These are phyloP conservation scores for Solanum lycopersicoides DNA, from an alignment of 257 asterid genomes.

Conservation along the genomic window DNA sequence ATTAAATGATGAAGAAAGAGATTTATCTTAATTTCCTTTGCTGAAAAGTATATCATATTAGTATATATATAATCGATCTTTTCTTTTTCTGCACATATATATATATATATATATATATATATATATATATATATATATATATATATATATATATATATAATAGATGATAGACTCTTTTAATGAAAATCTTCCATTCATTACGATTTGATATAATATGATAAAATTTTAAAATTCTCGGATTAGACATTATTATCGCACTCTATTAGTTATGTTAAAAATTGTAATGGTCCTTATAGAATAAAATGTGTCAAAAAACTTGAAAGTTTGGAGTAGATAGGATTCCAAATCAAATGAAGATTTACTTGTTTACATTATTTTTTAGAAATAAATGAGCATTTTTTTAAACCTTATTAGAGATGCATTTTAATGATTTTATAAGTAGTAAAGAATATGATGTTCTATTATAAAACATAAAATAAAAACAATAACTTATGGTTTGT, in stretches of 20 bases:
- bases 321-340: neutral
- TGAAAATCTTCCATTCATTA: rapidly evolving
- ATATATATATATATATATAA: too few relatives aligned
- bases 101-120: neutral
- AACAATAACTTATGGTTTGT: neutral
- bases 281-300: neutral
- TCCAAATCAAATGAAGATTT: neutral
- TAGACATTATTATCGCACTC: neutral
- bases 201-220: neutral
- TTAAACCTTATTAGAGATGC: neutral
- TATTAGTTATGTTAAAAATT: too few relatives aligned
- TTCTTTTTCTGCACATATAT: neutral
- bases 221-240: neutral
- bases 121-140: neutral
- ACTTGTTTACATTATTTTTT: neutral
- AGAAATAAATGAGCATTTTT: neutral
- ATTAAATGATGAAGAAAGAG: neutral
- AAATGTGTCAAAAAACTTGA: neutral
- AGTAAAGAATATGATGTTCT: neutral
- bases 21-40: neutral
- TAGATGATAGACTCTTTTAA: neutral
- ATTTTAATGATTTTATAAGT: neutral
- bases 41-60: neutral
- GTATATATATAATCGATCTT: neutral
- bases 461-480: neutral